phyloP scores from a whole-genome alignment of 352 stramenopile species.

The Pythium dissimile region DNA sequence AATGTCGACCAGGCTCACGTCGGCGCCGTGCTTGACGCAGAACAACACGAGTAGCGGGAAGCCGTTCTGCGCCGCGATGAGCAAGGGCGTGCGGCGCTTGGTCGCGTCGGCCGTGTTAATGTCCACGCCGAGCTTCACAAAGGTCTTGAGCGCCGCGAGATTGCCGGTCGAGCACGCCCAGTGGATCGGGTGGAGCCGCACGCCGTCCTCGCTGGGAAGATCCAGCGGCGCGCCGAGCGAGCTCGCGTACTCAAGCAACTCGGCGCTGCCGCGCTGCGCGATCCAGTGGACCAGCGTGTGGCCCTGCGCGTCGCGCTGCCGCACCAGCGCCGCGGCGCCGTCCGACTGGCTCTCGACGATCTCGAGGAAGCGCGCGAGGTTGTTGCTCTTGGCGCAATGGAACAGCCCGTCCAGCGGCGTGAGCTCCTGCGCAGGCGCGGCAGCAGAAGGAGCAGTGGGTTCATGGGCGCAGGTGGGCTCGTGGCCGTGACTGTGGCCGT shows the following conservation, averaged over 20 bases:
- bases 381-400: slow-evolving; percentile 50
- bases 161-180: slow-evolving; percentile 81
- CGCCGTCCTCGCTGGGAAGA: slow-evolving; percentile 52
- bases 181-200: slow-evolving; percentile 75
- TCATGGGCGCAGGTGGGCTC: slow-evolving; percentile 4
- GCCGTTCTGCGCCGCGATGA: slow-evolving; percentile 77
- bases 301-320: slow-evolving; percentile 46
- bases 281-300: slow-evolving; percentile 76
- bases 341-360: slow-evolving; percentile 34
- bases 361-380: slow-evolving; percentile 50
- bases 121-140: slow-evolving; percentile 65
- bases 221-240: slow-evolving; percentile 48
- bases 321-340: slow-evolving; percentile 27
- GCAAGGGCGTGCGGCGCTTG: slow-evolving; percentile 71
- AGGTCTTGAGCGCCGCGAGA: slow-evolving; percentile 47
- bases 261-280: slow-evolving; percentile 46
- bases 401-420: slow-evolving; percentile 65
- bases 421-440: slow-evolving; percentile 3
- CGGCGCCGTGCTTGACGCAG: slow-evolving; percentile 64
- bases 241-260: slow-evolving; percentile 57
- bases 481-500: slow-evolving; percentile 16
- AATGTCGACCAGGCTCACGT: slow-evolving; percentile 59
- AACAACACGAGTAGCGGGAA: slow-evolving; percentile 75
- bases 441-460: background rate
- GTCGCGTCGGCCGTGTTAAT: slow-evolving; percentile 68